Base-by-base conservation (phyloP, 2,329 filamentous ascomycete genomes). In the Clonostachys rosea region DNA sequence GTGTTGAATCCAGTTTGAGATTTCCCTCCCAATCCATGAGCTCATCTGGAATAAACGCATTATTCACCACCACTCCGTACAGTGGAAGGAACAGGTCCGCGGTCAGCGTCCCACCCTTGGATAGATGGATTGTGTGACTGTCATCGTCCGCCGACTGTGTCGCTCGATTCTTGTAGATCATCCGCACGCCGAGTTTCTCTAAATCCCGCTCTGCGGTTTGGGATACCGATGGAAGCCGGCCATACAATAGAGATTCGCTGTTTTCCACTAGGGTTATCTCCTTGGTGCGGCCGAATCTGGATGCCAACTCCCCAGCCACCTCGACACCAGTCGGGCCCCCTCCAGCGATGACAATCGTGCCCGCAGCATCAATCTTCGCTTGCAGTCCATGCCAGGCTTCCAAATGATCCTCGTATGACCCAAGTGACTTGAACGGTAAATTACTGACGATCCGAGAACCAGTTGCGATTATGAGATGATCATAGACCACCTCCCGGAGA, bases 281-380 rank as follows among this genome's bases (percentile, higher is more conserved):
- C 76, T 97, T 97, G 79, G 89, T 91, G 68, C 97, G 86, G 69
- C 99, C 94, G 76, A 97, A 97, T 75, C 97, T 97, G 68, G 99
- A 94, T 69, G 96, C 91, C 48, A 83, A 69, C 66, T 83, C 79
- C 34, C 70, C 77, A 3, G 75, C 74, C 5, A 71, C 59, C 64
- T 83, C 79, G 46, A 79, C 68, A 46, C 79, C 79, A 2, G 79
- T 83, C 42, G 73, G 53, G 37, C 79, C 79, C 2, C 70, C 78
- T 43, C 79, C 79, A 4, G 69, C 78, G 14, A 83, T 64, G 48
- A 82, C 69, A 55, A 83, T 72, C 58, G 75, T 73, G 49, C 64
- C 64, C 5, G 79, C 78, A 3, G 62, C 61, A 36, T 57, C 53
- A 47, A 81, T 67, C 45, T 64, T 63, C 6, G n/a, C 12, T 24